These are phyloP conservation scores for Colletotrichum liriopes DNA, from an alignment of 2,329 filamentous ascomycete species.

Conservation along the genomic window DNA sequence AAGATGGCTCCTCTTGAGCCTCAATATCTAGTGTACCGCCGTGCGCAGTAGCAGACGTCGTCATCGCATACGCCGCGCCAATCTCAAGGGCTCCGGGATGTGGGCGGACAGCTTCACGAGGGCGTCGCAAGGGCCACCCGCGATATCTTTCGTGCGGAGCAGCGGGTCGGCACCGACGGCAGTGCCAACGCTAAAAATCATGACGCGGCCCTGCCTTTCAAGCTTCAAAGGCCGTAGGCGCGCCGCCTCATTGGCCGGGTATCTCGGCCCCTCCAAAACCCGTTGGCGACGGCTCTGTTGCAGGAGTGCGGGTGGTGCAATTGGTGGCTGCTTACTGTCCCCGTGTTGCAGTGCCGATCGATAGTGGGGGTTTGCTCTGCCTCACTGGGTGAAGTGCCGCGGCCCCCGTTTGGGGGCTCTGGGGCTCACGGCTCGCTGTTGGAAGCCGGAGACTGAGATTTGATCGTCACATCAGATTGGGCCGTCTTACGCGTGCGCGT, in stretches of 20 bases:
- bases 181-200: constrained; percentile 20
- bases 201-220: constrained; percentile 38
- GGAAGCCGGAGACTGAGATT: constrained; percentile 17
- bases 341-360: constrained; percentile 29
- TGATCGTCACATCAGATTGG: constrained; percentile 5
- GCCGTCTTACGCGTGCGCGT: neutral
- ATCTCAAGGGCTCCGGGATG: constrained; percentile 24
- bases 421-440: constrained; percentile 6
- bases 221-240: neutral
- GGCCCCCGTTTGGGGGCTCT: neutral
- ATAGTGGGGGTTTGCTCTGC: constrained; percentile 1
- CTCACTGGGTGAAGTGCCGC: neutral
- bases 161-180: constrained; percentile 25
- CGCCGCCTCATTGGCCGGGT: constrained; percentile 6
- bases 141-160: constrained; percentile 14
- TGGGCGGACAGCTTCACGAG: constrained; percentile 12
- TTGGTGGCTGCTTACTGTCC: neutral
- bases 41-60: constrained; percentile 15
- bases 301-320: neutral
- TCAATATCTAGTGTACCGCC: neutral
- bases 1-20: neutral
- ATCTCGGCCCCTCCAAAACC: neutral
- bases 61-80: constrained; percentile 8
- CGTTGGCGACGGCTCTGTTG: neutral
- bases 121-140: constrained; percentile 2